A percentile compares a stretch with the other conserved stretches of the same genome.
Evolutionary conservation across 1,284 basidiomycete genomes (phyloP).

Genomic region (Leccinum pallidistipes): DNA sequence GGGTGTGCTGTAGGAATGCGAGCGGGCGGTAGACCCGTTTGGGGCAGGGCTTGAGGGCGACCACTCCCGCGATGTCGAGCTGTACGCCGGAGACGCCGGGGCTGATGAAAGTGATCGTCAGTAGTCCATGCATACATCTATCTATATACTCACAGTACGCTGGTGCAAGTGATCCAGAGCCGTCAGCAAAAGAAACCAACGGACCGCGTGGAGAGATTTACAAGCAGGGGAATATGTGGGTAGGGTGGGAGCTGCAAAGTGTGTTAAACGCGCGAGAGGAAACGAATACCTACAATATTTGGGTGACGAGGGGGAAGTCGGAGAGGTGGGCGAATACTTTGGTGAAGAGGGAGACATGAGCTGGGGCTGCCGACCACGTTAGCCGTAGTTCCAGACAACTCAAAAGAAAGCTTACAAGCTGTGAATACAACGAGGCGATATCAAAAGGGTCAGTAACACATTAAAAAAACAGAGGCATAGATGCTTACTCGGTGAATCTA

Average conservation of each 20-base stretch:
- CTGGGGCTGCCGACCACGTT: constrained; percentile 48
- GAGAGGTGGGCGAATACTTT: constrained; percentile 83
- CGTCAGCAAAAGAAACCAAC: constrained; percentile 19
- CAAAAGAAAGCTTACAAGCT: constrained; percentile 54
- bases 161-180: constrained; percentile 45
- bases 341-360: constrained; percentile 83
- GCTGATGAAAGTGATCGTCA: constrained; percentile 42
- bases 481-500: constrained; percentile 77
- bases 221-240: constrained; percentile 83
- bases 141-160: constrained; percentile 63
- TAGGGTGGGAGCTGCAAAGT: constrained; percentile 66
- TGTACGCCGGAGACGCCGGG: constrained; percentile 82
- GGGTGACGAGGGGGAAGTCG: constrained; percentile 82
- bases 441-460: constrained; percentile 17
- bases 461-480: constrained; percentile 11
- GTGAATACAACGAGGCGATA: constrained; percentile 21
- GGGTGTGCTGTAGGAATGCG: constrained; percentile 50
- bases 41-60: constrained; percentile 76
- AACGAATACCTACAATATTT: constrained; percentile 70
- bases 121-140: constrained; percentile 1
- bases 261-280: constrained; percentile 2
- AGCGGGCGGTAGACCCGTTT: constrained; percentile 43
- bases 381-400: constrained; percentile 24
- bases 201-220: constrained; percentile 42
- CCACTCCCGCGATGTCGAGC: constrained; percentile 79